Percentiles rank a stretch among this genome's conserved stretches.
These are phyloP conservation scores for Heimioporus sp. DNA, from an alignment of 768 basidiomycete species.

Conservation along the genomic window DNA sequence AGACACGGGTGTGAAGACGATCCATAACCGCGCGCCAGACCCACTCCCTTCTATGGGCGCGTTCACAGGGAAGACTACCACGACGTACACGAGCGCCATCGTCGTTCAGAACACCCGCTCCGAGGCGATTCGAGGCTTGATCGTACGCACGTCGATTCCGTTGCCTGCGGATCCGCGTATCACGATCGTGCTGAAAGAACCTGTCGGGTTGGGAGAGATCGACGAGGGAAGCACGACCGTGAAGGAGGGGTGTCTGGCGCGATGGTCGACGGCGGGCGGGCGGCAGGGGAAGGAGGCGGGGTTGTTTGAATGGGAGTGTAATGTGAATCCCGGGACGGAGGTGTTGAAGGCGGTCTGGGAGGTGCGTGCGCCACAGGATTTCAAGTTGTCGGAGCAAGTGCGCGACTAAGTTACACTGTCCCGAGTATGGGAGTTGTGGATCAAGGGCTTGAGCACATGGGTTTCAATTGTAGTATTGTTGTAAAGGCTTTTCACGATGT, in stretches of 20 bases:
- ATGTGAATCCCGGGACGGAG: constrained; percentile 20
- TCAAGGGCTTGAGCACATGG: too few species aligned
- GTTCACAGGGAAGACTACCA: constrained; percentile 2
- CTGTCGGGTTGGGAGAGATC: constrained; percentile 20
- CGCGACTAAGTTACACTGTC: background rate
- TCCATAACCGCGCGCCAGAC: constrained; percentile 11
- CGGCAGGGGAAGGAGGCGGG: constrained; percentile 21
- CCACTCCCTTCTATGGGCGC: constrained; percentile 5
- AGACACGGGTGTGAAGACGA: constrained; percentile 11
- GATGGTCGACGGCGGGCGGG: constrained; percentile 20
- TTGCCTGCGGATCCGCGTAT: constrained; percentile 27
- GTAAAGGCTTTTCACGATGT: too few species aligned
- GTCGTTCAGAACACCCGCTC: too few species aligned
- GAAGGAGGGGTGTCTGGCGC: constrained; percentile 11
- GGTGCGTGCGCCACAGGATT: constrained; percentile 21
- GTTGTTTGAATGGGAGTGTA: constrained; percentile 30
- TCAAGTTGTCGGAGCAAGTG: constrained; percentile 15
- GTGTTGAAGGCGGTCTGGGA: constrained; percentile 29
- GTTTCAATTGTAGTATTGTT: too few species aligned
- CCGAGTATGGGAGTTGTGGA: too few species aligned
- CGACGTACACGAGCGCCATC: too few species aligned
- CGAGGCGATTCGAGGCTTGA: too few species aligned
- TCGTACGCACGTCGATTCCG: constrained; percentile 12
- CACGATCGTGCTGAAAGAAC: constrained; percentile 27
- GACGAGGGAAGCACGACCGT: constrained; percentile 10